phyloP scores from a whole-genome alignment of 768 basidiomycete species.

The Suillus bovinus region DNA sequence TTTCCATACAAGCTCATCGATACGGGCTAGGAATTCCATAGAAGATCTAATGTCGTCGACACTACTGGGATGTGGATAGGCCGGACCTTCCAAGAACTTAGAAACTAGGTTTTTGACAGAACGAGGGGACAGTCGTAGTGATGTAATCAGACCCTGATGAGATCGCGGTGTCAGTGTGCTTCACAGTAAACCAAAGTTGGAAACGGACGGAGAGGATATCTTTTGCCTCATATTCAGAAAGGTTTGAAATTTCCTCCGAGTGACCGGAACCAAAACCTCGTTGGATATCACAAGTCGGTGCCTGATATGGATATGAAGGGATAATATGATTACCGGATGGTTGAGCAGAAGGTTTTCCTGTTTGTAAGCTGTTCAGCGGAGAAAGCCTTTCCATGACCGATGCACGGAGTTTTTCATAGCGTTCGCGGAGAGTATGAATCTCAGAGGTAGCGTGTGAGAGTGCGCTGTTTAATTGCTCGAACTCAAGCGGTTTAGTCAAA shows the following conservation, averaged over 20 bases:
- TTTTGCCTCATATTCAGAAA: constrained; percentile 28
- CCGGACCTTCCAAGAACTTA: background rate
- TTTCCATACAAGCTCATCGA: constrained; percentile 33
- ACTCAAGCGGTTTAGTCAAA: constrained; percentile 18
- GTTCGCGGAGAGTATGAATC: constrained; percentile 24
- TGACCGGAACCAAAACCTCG: constrained; percentile 2
- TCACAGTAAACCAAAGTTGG: background rate
- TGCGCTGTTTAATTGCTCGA: constrained; percentile 27
- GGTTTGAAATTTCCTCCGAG: constrained; percentile 13
- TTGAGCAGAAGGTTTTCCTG: background rate
- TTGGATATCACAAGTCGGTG: background rate
- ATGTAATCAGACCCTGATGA: background rate
- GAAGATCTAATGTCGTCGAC: constrained; percentile 23
- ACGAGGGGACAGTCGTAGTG: background rate
- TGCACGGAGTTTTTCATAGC: constrained; percentile 26
- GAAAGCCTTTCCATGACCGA: constrained; percentile 19
- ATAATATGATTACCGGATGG: background rate
- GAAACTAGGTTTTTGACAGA: background rate
- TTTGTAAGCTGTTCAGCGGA: background rate
- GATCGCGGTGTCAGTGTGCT: background rate
- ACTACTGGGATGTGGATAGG: background rate
- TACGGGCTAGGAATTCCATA: constrained; percentile 24
- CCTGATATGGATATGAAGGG: background rate
- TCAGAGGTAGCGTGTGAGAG: constrained; percentile 25
- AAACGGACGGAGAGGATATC: constrained; percentile 21